Evolutionary conservation across 495 filamentous ascomycete species (phyloP).

Genomic region (Trypethelium eluteriae): DNA sequence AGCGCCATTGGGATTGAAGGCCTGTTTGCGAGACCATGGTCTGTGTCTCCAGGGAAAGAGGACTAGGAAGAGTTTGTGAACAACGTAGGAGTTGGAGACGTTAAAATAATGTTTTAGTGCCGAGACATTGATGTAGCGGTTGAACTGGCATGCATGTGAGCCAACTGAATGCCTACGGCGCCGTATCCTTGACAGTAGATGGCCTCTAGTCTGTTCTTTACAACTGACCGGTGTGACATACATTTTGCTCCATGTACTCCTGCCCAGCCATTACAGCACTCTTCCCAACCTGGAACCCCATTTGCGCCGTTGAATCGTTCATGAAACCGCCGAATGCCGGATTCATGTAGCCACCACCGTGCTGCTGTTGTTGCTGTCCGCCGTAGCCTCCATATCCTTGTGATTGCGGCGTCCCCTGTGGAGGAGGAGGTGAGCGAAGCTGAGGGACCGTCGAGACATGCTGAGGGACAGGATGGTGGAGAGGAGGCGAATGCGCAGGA

Average conservation of each 20-base stretch:
- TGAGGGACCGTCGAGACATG: conserved; percentile 99
- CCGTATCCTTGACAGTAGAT: too few species aligned
- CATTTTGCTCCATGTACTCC: conserved; percentile 90
- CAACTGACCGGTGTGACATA: conserved; percentile 34
- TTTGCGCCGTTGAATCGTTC: conserved; percentile 90
- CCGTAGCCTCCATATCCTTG: conserved; percentile 69
- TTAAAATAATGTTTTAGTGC: conserved; percentile 43
- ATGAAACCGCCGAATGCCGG: conserved; percentile 83
- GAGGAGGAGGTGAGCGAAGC: conserved; percentile 91
- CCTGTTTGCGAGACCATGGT: conserved; percentile 80
- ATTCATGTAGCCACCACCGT: conserved; percentile 44
- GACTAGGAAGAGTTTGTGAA: conserved; percentile 56
- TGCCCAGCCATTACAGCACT: conserved; percentile 80
- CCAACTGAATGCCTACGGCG: too few species aligned
- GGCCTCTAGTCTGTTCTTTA: background rate
- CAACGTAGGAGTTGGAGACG: conserved; percentile 39
- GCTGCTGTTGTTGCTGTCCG: conserved; percentile 48
- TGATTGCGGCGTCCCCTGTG: conserved; percentile 56
- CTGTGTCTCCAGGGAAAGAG: conserved; percentile 97
- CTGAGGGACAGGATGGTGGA: conserved; percentile 96
- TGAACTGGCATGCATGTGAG: conserved; percentile 51
- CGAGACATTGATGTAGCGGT: conserved; percentile 79
- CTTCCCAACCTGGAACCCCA: conserved; percentile 91
- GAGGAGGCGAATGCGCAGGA: conserved; percentile 80
- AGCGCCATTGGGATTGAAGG: conserved; percentile 12